Percentiles rank a stretch among this genome's conserved stretches.
Conservation (phyloP, 1,284 basidiomycete genomes). For the Cutaneotrichosporon mucoides region DNA sequence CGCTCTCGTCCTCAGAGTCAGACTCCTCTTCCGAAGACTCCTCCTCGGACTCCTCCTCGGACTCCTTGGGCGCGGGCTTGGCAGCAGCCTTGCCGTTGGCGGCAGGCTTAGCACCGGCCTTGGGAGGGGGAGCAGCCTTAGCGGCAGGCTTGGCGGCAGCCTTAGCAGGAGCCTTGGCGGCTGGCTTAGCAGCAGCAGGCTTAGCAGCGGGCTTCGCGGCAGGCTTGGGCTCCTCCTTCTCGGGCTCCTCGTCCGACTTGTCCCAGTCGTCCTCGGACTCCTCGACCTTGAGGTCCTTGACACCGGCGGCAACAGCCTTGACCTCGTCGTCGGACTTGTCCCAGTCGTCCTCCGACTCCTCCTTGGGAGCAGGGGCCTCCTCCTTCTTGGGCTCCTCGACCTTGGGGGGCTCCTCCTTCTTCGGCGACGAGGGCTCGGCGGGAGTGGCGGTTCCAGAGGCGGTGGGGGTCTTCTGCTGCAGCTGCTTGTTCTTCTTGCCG, state of each 20-base stretch:
- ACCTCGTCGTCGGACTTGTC: slow-evolving; percentile 65
- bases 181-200: slow-evolving; percentile 1
- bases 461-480: slow-evolving; percentile 31
- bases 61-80: slow-evolving; percentile 24
- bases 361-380: slow-evolving; percentile 28
- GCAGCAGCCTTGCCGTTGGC: slow-evolving; percentile 12
- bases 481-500: slow-evolving; percentile 56
- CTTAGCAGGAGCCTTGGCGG: slow-evolving; percentile 12
- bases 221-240: slow-evolving; percentile 42
- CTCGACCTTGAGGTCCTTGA: slow-evolving; percentile 42
- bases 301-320: slow-evolving; percentile 28
- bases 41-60: slow-evolving; percentile 33
- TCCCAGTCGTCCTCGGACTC: slow-evolving; percentile 70
- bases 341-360: slow-evolving; percentile 54
- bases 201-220: slow-evolving; percentile 16
- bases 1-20: slow-evolving; percentile 50
- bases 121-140: slow-evolving; percentile 13
- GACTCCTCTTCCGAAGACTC: slow-evolving; percentile 23
- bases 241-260: slow-evolving; percentile 52
- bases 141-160: slow-evolving; percentile 13
- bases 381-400: not conserved
- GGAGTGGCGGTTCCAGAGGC: slow-evolving; percentile 47
- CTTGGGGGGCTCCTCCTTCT: slow-evolving; percentile 31
- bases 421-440: slow-evolving; percentile 26
- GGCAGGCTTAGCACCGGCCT: slow-evolving; percentile 14